Evolutionary conservation across 2,329 filamentous ascomycete species (phyloP), one percentile per base, ranked within the genome.

Genomic region (Aureobasidium sp.): DNA sequence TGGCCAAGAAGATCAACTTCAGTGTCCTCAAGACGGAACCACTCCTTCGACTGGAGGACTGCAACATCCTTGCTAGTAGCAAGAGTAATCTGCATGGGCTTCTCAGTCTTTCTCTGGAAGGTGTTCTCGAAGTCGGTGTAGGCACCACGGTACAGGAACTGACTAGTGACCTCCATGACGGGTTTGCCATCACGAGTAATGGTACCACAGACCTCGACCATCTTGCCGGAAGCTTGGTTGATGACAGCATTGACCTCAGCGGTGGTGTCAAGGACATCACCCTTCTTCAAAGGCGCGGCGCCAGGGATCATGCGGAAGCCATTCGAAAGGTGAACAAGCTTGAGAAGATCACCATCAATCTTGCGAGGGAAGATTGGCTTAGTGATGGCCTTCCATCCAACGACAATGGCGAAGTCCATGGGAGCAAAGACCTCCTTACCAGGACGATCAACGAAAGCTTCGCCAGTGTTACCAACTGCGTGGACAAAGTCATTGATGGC

Each of bases 401-500:
- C 63, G 10, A 71, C 69, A 41, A 72, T 71, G 30, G 68, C 67
- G 50, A 70, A 98, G 71, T 98, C 93, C 93, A 98, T 98, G 27
- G 94, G 93, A 6, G 93, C 93, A 62, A 86, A 91, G 59, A 96
- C 88, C 58, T 88, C 84, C 76, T 97, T 97, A 61, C 90, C 91
- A 39, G 90, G 91, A 42, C 91, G 83, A 64, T 97, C 91, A 50
- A 98, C 91, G 62, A 98, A 98, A 6, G 93, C 90, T 69, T 98
- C 93, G 32, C 91, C 91, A 12, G 88, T 95, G 73, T 98, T 98
- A 59, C 94, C 93, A 60, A 98, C 93, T 40, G 93, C 91, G 67
- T 98, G 90, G n/a, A 97, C 90, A 62, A 98, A 98, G 73, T 98
- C 90, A 58, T 95, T 94, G 73, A 98, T 96, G 58, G 86, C 90